Percentiles rank a stretch among this genome's conserved stretches.
Evolutionary conservation across 495 filamentous ascomycete species (phyloP).

Genomic region (Podospora comata): DNA sequence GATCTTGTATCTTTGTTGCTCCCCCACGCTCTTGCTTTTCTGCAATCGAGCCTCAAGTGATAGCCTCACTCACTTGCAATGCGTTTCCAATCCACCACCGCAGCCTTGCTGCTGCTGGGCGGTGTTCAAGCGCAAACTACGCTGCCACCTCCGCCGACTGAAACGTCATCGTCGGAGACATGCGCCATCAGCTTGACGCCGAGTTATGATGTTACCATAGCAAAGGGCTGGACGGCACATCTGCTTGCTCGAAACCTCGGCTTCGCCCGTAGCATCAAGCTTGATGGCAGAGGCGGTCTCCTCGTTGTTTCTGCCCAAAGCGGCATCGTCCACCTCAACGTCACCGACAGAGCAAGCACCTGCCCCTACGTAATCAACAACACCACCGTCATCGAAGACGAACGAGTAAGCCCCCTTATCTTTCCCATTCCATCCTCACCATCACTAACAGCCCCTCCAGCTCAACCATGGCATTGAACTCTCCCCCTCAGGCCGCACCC

Average conservation of each 20-base stretch:
- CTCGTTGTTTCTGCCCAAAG: constrained; percentile 55
- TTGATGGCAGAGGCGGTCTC: constrained; percentile 58
- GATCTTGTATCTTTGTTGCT: background rate
- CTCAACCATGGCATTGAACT: constrained; percentile 63
- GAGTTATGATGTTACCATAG: constrained; percentile 41
- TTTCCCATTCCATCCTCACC: background rate
- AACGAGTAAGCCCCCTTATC: constrained; percentile 7
- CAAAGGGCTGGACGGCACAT: constrained; percentile 53
- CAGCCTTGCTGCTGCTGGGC: constrained; percentile 13
- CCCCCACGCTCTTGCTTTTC: background rate
- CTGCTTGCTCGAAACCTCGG: constrained; percentile 54
- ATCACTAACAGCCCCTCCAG: constrained; percentile 19
- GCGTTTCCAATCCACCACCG: constrained; percentile 8
- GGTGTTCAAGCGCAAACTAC: constrained; percentile 2
- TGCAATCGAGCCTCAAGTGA: background rate
- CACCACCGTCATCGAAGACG: constrained; percentile 28
- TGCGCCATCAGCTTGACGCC: constrained; percentile 30
- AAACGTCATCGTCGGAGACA: constrained; percentile 8
- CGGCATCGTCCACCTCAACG: constrained; percentile 53
- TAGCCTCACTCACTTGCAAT: constrained; percentile 5
- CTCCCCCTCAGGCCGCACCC: constrained; percentile 55
- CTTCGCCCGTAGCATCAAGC: constrained; percentile 55
- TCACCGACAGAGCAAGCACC: constrained; percentile 47
- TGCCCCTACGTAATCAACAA: constrained; percentile 40
- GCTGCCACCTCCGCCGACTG: background rate